Percentiles rank a stretch among this genome's conserved stretches.
Conservation (phyloP, 2,329 filamentous ascomycete genomes). For the Talaromyces verruculosus region DNA sequence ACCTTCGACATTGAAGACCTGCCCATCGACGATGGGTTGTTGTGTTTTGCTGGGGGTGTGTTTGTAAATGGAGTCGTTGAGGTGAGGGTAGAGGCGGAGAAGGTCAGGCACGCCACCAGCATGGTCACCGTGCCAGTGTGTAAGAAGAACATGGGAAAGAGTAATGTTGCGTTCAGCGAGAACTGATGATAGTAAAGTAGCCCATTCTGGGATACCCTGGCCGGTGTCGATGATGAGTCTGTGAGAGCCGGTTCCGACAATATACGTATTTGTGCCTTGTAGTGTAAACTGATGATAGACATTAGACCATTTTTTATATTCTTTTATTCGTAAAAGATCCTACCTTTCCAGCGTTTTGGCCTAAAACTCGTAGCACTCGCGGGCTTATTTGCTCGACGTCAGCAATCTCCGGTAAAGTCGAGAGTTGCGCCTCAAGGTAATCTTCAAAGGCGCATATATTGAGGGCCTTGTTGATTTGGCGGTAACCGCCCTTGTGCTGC, state of each 20-base stretch:
- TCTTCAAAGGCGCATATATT: slow-evolving; percentile 52
- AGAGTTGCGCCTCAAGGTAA: slow-evolving; percentile 45
- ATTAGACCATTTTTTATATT: neutral
- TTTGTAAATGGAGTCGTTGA: slow-evolving; percentile 39
- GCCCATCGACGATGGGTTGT: slow-evolving; percentile 38
- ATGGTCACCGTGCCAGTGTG: slow-evolving; percentile 50
- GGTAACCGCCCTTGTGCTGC: slow-evolving; percentile 17
- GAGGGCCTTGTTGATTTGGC: slow-evolving; percentile 51
- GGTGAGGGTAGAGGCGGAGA: slow-evolving; percentile 32
- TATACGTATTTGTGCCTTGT: slow-evolving; percentile 46
- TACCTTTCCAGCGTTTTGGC: slow-evolving; percentile 48
- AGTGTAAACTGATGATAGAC: slow-evolving; percentile 32
- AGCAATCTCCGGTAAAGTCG: slow-evolving; percentile 37
- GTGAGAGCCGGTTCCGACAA: slow-evolving; percentile 39
- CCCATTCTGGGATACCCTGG: slow-evolving; percentile 37
- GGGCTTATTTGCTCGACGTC: slow-evolving; percentile 46
- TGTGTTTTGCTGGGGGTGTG: slow-evolving; percentile 34
- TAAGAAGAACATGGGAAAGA: slow-evolving; percentile 46
- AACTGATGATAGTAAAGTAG: slow-evolving; percentile 33
- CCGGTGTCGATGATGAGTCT: slow-evolving; percentile 42
- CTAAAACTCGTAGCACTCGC: slow-evolving; percentile 47
- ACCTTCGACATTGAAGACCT: slow-evolving; percentile 41
- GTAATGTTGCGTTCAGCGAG: slow-evolving; percentile 32
- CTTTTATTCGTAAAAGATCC: neutral
- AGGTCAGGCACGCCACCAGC: slow-evolving; percentile 46